phyloP scores from a whole-genome alignment of 2,329 filamentous ascomycete genomes.

The Sporothrix humicola region DNA sequence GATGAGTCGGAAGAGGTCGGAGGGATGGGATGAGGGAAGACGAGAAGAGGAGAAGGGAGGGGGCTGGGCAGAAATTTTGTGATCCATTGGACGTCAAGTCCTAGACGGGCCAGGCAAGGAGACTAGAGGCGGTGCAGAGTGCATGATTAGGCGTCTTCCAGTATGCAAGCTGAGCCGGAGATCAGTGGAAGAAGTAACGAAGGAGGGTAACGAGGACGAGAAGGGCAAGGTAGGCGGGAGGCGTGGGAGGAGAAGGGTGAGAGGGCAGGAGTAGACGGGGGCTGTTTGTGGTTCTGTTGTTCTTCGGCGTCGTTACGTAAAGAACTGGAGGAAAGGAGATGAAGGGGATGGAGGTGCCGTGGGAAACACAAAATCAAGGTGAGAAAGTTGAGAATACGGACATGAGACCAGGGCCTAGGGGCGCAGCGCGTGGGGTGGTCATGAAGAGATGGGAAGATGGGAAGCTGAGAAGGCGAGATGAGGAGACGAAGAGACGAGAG shows the following conservation, averaged over 20 bases:
- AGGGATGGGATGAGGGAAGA: not conserved
- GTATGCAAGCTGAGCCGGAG: slow-evolving; percentile 4
- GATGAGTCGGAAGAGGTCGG: slow-evolving; percentile 13
- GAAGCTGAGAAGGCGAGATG: not conserved
- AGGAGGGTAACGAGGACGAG: not conserved
- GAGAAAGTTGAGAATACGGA: not conserved
- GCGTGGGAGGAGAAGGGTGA: not conserved
- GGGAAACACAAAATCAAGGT: not conserved
- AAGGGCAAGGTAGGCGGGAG: too few relatives aligned
- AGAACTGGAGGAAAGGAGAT: slow-evolving; percentile 9
- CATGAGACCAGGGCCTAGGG: not conserved
- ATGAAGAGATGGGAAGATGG: not conserved
- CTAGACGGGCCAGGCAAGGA: not conserved
- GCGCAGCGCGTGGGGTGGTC: slow-evolving; percentile 3
- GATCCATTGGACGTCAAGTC: not conserved
- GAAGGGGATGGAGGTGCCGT: not conserved
- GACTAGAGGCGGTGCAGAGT: not conserved
- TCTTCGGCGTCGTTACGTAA: slow-evolving; percentile 21
- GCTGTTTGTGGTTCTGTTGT: not conserved
- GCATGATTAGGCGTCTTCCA: slow-evolving; percentile 10
- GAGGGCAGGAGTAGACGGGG: slow-evolving; percentile 2
- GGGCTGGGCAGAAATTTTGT: slow-evolving; percentile 7
- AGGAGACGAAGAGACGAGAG: not conserved
- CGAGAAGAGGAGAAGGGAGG: not conserved
- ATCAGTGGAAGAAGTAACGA: slow-evolving; percentile 9